These are phyloP conservation scores for Cladophialophora yegresii DNA, from an alignment of 2,329 filamentous ascomycete genomes.

Conservation along the genomic window DNA sequence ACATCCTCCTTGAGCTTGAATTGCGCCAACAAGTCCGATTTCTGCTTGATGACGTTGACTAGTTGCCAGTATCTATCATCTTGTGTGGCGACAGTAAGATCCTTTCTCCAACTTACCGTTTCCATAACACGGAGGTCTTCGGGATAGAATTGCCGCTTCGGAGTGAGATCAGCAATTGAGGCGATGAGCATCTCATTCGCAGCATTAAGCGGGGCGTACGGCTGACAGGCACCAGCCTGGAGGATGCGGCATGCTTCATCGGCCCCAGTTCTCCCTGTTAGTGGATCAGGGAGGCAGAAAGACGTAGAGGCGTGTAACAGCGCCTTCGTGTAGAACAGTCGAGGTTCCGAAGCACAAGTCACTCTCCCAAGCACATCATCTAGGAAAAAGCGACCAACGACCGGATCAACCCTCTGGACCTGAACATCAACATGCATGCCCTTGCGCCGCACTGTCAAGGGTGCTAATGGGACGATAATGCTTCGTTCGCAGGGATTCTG, in stretches of 20 bases:
- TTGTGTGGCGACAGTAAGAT: constrained; percentile 49
- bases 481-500: constrained; percentile 49
- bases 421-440: constrained; percentile 47
- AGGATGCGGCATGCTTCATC: constrained; percentile 41
- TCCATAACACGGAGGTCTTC: constrained; percentile 50
- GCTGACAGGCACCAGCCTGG: constrained; percentile 14
- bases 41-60: constrained; percentile 39
- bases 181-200: constrained; percentile 37
- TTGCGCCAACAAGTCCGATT: constrained; percentile 42
- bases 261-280: constrained; percentile 41
- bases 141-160: constrained; percentile 17
- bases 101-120: constrained; percentile 47
- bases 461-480: constrained; percentile 58
- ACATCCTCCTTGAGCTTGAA: constrained; percentile 43
- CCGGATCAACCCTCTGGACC: constrained; percentile 40
- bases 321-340: constrained; percentile 59
- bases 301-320: constrained; percentile 64
- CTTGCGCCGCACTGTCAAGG: constrained; percentile 36
- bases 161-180: constrained; percentile 33
- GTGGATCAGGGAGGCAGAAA: constrained; percentile 45
- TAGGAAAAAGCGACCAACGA: constrained; percentile 56
- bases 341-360: constrained; percentile 59
- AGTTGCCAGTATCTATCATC: constrained; percentile 38
- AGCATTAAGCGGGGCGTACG: constrained; percentile 2
- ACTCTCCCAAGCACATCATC: constrained; percentile 59